Conservation (phyloP, 2,329 filamentous ascomycete species). For the Nigrospora oryzae region DNA sequence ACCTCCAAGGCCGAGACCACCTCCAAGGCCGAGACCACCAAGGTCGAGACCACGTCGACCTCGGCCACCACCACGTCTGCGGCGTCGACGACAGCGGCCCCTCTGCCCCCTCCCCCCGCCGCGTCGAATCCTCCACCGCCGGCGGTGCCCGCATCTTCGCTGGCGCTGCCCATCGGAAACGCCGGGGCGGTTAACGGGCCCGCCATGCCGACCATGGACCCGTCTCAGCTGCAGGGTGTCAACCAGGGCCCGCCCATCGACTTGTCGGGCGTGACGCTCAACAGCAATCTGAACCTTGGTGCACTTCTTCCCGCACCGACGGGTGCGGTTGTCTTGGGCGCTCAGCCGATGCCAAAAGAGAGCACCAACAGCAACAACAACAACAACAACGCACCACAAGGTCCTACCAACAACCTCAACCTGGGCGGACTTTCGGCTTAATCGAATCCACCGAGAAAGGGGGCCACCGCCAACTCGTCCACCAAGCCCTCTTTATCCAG, state of each 20-base stretch:
- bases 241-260: conserved; percentile 17
- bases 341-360: too few species aligned
- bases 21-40: background rate
- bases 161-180: conserved; percentile 4
- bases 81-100: background rate
- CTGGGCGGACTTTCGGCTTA: too few species aligned
- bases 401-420: too few species aligned
- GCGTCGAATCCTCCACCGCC: conserved; percentile 4
- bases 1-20: background rate
- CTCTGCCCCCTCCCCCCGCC: background rate
- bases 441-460: too few species aligned
- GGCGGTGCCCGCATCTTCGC: conserved; percentile 8
- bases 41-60: background rate
- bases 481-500: too few species aligned
- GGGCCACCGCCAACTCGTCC: too few species aligned
- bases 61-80: background rate
- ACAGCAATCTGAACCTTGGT: conserved; percentile 16
- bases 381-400: too few species aligned
- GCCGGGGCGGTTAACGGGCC: conserved; percentile 6
- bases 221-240: conserved; percentile 9
- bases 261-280: conserved; percentile 14
- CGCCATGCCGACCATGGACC: conserved; percentile 11
- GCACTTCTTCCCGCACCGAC: conserved; percentile 4
- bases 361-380: too few species aligned
- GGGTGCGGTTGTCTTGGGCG: too few species aligned